Evolutionary conservation across 495 filamentous ascomycete species (phyloP).

Genomic region (Talaromyces thailandensis): DNA sequence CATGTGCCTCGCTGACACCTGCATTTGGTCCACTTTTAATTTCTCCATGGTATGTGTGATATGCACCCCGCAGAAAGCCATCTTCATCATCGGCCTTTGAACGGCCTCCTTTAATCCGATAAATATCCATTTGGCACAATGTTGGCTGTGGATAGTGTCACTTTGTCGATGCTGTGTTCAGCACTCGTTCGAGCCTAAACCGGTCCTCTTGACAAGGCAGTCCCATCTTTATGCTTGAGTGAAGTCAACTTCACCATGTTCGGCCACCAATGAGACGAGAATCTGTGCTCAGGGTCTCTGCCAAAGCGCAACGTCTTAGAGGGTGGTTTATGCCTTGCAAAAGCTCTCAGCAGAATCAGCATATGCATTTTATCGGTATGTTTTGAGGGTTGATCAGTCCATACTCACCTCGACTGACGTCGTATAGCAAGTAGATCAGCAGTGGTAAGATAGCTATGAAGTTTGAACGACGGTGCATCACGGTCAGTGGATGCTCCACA

Average conservation of each 20-base stretch:
- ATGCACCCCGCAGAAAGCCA: neutral
- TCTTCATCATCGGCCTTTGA: neutral
- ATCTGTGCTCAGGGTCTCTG: neutral
- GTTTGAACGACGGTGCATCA: neutral
- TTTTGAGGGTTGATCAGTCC: no score
- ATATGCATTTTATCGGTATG: no score
- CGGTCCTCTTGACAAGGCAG: neutral
- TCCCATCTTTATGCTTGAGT: neutral
- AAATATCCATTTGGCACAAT: neutral
- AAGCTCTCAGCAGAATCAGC: neutral
- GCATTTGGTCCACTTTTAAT: neutral
- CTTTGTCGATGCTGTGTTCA: neutral
- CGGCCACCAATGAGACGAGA: neutral
- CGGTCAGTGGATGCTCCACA: neutral
- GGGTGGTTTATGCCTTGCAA: neutral
- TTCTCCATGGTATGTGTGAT: neutral
- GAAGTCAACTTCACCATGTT: neutral
- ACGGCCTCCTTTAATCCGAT: neutral
- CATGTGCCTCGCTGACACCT: neutral
- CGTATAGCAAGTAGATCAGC: neutral
- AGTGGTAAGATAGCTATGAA: neutral
- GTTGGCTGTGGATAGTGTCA: neutral
- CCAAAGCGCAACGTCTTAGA: neutral
- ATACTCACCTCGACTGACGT: neutral
- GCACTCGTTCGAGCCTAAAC: neutral